Base-by-base conservation (phyloP, 345 rosid genomes). In the Euphorbia tirucalli region DNA sequence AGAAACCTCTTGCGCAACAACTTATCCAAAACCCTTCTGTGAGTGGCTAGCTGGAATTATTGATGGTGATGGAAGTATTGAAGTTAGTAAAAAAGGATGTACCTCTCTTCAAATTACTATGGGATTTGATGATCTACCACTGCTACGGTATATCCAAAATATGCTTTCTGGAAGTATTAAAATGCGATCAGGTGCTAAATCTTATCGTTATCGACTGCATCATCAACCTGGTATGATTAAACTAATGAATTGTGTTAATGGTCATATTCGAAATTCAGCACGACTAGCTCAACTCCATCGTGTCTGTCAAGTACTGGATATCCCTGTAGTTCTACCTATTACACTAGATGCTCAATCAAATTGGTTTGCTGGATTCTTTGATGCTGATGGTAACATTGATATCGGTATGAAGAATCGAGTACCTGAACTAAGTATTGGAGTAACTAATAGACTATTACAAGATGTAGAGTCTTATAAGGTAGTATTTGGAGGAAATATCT, bases 401-500 rank as follows among this genome's bases (percentile, higher is more conserved):
- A 63, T 63, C 48, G 67, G 11, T 32, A 32, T 63, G 67, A 44
- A 44, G 49, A 8, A 44, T 44, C 49, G 49, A 13, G 49, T 44
- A 13, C 49, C 49, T 44, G 14, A 6, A 13, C 49, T 44, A 44
- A 44, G 49, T 44, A 44, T 44, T 44, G 14, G 28, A 64, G 49
- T 15, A 64, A 27, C 68, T 64, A 37, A 64, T 64, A 64, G 28
- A 64, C 46, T 64, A 27, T 37, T 64, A 37, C 46, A 64, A 64
- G 68, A 64, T 18, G 68, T 64, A 35, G 68, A 64, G 48, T 64
- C 25, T 64, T 64, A 35, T 64, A 64, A 64, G 68, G 22, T 37
- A 35, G 68, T 64, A 8, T 54, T 64, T 64, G 68, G 68, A 21
- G 68, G 50, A 37, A 64, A 64, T 66, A 48, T 66, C 31, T 66